Percentiles rank a stretch among this genome's conserved stretches.
Evolutionary conservation across 805 yeast genomes (phyloP).

Genomic region (Candida chilensis): DNA sequence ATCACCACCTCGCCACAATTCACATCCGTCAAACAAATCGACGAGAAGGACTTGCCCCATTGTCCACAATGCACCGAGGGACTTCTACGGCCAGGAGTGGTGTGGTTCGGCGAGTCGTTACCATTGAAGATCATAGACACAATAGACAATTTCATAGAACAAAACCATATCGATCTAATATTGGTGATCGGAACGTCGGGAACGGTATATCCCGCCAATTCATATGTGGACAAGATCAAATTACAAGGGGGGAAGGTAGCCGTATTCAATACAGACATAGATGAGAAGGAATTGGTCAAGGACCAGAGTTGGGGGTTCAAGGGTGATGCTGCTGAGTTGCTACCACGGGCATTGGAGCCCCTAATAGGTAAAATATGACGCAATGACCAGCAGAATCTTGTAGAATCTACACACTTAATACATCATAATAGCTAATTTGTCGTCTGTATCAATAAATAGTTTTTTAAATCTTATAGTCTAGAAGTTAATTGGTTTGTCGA

Average conservation of each 20-base stretch:
- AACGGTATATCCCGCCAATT: conserved; percentile 86
- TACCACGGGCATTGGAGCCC: conserved; percentile 62
- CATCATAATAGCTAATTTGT: too few relatives aligned
- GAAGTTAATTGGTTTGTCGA: conserved; percentile 85
- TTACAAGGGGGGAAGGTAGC: conserved; percentile 77
- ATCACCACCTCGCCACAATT: conserved; percentile 29
- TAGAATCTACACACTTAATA: too few relatives aligned
- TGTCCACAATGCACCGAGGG: conserved; percentile 72
- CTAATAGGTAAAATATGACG: too few relatives aligned
- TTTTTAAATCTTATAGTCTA: conserved; percentile 18
- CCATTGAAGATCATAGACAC: conserved; percentile 53
- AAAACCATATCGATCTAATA: conserved; percentile 54
- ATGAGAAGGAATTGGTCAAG: conserved; percentile 27
- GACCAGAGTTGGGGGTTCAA: conserved; percentile 58
- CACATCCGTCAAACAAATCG: conserved; percentile 37
- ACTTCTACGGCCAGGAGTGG: conserved; percentile 78
- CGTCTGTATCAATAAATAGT: too few relatives aligned
- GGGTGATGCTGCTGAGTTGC: conserved; percentile 71
- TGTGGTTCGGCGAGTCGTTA: conserved; percentile 91
- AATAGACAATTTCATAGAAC: conserved; percentile 63
- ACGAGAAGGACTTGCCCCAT: conserved; percentile 48
- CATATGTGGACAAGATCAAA: conserved; percentile 72
- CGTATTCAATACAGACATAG: conserved; percentile 67
- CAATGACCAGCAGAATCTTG: too few relatives aligned
- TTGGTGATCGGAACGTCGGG: conserved; percentile 84